Conservation (phyloP, 139 green algal species). For the Closterium sp. region DNA sequence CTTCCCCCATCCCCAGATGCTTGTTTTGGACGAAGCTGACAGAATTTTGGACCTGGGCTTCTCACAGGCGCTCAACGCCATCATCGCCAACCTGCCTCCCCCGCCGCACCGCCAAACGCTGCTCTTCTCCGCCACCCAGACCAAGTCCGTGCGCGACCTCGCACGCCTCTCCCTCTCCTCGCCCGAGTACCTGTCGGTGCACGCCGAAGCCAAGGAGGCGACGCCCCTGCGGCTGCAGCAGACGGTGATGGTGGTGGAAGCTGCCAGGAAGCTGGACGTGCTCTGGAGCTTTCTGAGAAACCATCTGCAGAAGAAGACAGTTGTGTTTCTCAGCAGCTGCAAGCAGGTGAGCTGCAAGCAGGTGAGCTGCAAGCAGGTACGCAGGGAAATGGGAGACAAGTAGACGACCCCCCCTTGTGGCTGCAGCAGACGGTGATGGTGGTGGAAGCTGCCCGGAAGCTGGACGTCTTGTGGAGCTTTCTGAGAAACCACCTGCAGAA, state of each 20-base stretch:
- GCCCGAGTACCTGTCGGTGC: conserved; percentile 89
- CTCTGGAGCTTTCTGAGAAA: conserved; percentile 94
- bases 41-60: conserved; percentile 97
- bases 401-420: too few relatives aligned
- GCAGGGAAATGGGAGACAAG: too few relatives aligned
- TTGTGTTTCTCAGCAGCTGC: conserved; percentile 95
- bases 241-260: conserved; percentile 69
- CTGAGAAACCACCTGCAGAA: conserved; percentile 83
- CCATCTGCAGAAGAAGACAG: conserved; percentile 79
- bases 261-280: conserved; percentile 85
- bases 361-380: neutral
- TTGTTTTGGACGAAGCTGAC: conserved; percentile 98
- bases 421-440: too few relatives aligned
- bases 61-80: conserved; percentile 82
- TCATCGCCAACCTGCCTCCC: conserved; percentile 85
- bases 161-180: conserved; percentile 73
- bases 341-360: conserved; percentile 76
- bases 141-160: conserved; percentile 72
- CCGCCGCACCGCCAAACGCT: conserved; percentile 77
- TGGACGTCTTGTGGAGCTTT: conserved; percentile 94
- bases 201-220: conserved; percentile 76
- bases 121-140: conserved; percentile 86
- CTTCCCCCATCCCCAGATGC: conserved; percentile 64
- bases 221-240: conserved; percentile 90
- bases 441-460: too few relatives aligned